Evolutionary conservation across 31 red algal genomes (phyloP).

Genomic region (Porphyra umbilicalis): DNA sequence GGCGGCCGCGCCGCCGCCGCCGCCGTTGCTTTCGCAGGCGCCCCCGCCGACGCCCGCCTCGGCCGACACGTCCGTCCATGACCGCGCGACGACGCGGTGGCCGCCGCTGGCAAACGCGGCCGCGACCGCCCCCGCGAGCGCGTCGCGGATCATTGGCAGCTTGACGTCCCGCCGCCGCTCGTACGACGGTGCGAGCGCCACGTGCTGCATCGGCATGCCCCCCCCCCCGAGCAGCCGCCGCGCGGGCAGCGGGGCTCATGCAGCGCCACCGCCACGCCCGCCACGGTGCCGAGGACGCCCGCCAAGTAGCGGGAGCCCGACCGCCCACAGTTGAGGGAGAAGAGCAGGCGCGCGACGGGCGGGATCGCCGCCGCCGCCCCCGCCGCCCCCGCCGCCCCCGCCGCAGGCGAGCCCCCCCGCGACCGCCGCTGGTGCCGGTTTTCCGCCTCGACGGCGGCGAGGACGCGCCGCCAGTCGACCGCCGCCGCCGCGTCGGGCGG

Average conservation of each 20-base stretch:
- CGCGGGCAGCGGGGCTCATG: slow-evolving; percentile 47
- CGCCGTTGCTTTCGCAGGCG: too few relatives aligned
- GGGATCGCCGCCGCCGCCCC: not conserved
- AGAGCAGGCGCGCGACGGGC: slow-evolving; percentile 55
- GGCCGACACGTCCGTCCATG: not conserved
- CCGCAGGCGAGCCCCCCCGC: too few relatives aligned
- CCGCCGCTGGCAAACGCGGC: not conserved
- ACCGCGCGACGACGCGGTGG: not conserved
- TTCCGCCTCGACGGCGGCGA: not conserved
- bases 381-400: not conserved
- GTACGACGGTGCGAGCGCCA: slow-evolving; percentile 25
- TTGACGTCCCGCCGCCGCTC: slow-evolving; percentile 24
- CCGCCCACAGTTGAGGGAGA: slow-evolving; percentile 71
- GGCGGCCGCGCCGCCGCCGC: not conserved
- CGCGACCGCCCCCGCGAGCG: slow-evolving; percentile 2
- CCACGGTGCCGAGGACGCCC: slow-evolving; percentile 29
- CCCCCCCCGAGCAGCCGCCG: slow-evolving; percentile 42
- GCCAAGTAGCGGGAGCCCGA: slow-evolving; percentile 64
- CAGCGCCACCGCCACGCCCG: not conserved
- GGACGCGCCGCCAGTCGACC: not conserved
- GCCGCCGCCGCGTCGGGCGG: not conserved
- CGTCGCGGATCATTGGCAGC: slow-evolving; percentile 25
- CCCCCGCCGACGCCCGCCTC: not conserved
- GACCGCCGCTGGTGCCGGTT: not conserved
- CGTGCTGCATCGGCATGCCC: slow-evolving; percentile 65